Evolutionary conservation across 2,329 filamentous ascomycete genomes (phyloP).

Genomic region (Rutstroemia sp.): DNA sequence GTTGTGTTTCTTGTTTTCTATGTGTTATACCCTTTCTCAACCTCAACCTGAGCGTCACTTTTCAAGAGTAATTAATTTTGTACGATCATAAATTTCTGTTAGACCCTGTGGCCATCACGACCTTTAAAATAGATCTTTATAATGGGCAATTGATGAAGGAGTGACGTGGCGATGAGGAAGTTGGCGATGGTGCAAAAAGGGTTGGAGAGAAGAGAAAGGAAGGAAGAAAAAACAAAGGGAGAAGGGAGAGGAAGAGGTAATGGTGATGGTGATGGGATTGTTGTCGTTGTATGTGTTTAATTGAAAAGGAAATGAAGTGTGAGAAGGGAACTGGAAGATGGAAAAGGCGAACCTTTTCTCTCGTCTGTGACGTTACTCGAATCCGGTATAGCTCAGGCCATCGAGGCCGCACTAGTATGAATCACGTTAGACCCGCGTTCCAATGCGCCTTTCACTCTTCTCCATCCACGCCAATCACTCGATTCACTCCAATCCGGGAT

Average conservation of each 20-base stretch:
- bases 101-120: slow-evolving; percentile 19
- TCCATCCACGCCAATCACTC: not conserved
- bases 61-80: slow-evolving; percentile 27
- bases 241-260: not conserved
- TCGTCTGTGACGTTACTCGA: not conserved
- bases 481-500: not conserved
- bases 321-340: not conserved
- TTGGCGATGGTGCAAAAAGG: not conserved
- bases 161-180: not conserved
- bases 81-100: slow-evolving; percentile 20
- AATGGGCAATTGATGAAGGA: slow-evolving; percentile 11
- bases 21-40: slow-evolving; percentile 9
- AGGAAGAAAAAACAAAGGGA: not conserved
- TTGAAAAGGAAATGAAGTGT: not conserved
- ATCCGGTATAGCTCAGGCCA: not conserved
- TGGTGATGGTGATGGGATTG: not conserved
- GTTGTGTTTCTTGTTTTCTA: slow-evolving; percentile 14
- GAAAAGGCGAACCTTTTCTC: not conserved
- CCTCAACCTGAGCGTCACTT: slow-evolving; percentile 5
- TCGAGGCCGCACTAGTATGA: not conserved
- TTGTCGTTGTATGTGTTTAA: not conserved
- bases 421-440: not conserved
- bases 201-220: not conserved
- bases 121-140: slow-evolving; percentile 13
- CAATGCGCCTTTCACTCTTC: not conserved